Evolutionary conservation across 176 grass and related monocot genomes (phyloP), one percentile per base, ranked within the genome.

Genomic region (Oryza punctata): DNA sequence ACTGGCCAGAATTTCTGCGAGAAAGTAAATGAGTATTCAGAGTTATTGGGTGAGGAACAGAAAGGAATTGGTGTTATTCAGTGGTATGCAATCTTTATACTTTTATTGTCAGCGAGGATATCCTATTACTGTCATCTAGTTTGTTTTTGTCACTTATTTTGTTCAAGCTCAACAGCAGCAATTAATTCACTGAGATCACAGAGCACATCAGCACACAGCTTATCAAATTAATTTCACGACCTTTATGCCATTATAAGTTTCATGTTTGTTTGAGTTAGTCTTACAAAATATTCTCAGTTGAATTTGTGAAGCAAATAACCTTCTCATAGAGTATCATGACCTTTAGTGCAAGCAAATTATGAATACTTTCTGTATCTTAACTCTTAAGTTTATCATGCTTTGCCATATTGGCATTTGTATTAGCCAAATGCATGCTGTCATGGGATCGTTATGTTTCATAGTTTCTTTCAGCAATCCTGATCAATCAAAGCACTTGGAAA

Each of bases 401-500:
- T 66, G 37, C 24, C 19, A 63, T 82, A 23, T 87, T 43, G 44
- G 21, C 23, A 63, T 70, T 45, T 67, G 27, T 25, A 41, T 74
- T 7, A 76, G 25, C 65, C 27, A 6, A 25, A 57, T 71, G 21
- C 61, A 32, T 74, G 29, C 12, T 72, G 77, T 26, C 4, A 63
- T 32, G 29, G 13, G 41, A 44, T 35, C 37, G 70, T 77, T 24
- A 72, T 63, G 43, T 64, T 35, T 65, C 68, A 65, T 54, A 64
- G 49, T 84, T 82, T 70, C 75, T 86, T 89, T 32, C 84, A 98
- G 96, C 87, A 98, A 98, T 65, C 96, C 96, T 57, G 96, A 98
- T 90, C 96, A 98, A 83, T 98, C 96, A 30, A 98, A 98, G 78
- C 96, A 98, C 70, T 81, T 98, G 87, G 96, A 98, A 92, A 98